Base-by-base conservation (phyloP, 2,329 filamentous ascomycete species). In the Phaeophleospora eucalypticola region DNA sequence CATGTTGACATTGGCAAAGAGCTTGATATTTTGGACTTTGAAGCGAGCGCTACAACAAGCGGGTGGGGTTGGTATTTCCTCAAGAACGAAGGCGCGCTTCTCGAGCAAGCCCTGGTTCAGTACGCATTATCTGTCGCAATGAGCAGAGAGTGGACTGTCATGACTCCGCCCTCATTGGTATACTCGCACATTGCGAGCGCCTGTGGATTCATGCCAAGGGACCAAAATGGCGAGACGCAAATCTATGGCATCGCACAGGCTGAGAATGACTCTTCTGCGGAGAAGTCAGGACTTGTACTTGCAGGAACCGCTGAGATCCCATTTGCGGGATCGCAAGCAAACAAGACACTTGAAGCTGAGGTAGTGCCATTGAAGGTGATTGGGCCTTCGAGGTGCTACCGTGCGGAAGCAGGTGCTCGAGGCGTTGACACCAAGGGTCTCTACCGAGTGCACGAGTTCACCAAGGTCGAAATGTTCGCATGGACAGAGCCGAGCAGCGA, bases 21-120 rank as follows among this genome's bases (percentile, higher is more conserved):
- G 62, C 79, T 98, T n/a, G 83, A 84, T 27, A 77, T 98, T n/a
- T 75, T 98, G 42, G 91, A 98, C 71, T 96, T 98, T 63, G 76
- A 85, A 4, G 83, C 79, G 49, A 89, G 89, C 4, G 84, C 84
- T 2, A 82, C 80, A n/a, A 84, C 88, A 1, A 87, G 85, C 3
- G 93, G 93, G 32, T 98, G 91, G 91, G 93, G 93, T 1, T 98
- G 89, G 88, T 98, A 98, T 72, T 97, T 89, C 69, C 81, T 98
- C 9, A 75, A 88, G n/a, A 88, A 91, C 63, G 90, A 95, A 62
- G 93, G 83, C 7, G 90, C 90, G 0, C 81, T 93, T 66, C 79
- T 98, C n/a, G 93, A 98, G 70, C 91, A 97, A 65, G 93, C 93
- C 0, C 78, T 98, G 2, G 73, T 97, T 10, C 85, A 91, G 65